Evolutionary conservation across 1,284 basidiomycete genomes (phyloP).

Genomic region (Apiotrichum sp.): DNA sequence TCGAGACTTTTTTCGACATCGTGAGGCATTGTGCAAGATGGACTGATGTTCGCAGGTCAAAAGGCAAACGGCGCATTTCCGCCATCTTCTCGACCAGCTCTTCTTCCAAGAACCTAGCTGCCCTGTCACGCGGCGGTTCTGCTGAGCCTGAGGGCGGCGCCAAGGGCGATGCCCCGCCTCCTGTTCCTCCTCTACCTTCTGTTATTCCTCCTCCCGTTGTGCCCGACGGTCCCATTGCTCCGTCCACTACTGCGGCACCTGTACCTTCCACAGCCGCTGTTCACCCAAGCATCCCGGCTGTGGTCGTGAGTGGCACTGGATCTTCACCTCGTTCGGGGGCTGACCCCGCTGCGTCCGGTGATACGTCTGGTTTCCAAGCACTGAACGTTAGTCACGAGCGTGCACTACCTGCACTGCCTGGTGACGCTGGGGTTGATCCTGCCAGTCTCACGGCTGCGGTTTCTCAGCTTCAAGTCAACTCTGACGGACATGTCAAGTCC

Average conservation of each 20-base stretch:
- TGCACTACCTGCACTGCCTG: background rate
- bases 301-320: background rate
- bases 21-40: no score
- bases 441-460: background rate
- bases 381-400: background rate
- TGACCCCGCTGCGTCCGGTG: background rate
- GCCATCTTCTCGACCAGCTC: constrained; percentile 29
- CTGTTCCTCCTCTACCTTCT: background rate
- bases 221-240: no score
- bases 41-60: constrained; percentile 11
- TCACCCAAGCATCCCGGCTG: background rate
- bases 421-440: background rate
- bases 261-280: no score
- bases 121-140: background rate
- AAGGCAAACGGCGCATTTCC: constrained; percentile 33
- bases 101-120: background rate
- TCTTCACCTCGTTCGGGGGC: background rate
- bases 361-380: background rate
- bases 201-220: background rate
- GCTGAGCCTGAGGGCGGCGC: constrained; percentile 6
- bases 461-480: background rate
- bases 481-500: background rate
- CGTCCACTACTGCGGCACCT: no score
- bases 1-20: no score
- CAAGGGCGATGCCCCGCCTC: background rate